Percentiles rank a stretch among this genome's conserved stretches.
These are phyloP conservation scores for Russula emetica DNA, from an alignment of 768 basidiomycete species.

Conservation along the genomic window DNA sequence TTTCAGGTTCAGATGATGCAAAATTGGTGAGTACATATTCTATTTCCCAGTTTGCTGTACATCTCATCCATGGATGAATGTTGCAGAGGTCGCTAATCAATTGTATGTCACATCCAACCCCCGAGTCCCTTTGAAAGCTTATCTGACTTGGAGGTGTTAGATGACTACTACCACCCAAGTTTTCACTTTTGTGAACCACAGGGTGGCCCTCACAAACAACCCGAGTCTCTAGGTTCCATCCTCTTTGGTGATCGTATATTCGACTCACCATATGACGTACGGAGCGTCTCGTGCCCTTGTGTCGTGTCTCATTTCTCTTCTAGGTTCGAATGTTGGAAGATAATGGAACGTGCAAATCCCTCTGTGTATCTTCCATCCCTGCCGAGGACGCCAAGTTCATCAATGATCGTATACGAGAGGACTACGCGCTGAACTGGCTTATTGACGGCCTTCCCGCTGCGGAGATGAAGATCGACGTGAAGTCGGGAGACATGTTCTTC, in stretches of 20 bases:
- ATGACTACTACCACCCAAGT: constrained; percentile 88
- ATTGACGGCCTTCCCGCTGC: constrained; percentile 91
- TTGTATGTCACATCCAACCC: constrained; percentile 45
- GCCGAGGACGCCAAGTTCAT: constrained; percentile 80
- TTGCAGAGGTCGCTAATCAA: constrained; percentile 85
- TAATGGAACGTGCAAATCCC: constrained; percentile 66
- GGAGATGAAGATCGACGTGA: constrained; percentile 80
- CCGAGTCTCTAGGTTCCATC: constrained; percentile 87
- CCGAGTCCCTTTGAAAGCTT: not conserved
- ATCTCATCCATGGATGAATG: not conserved
- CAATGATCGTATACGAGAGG: constrained; percentile 85
- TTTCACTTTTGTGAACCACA: constrained; percentile 85
- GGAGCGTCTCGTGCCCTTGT: constrained; percentile 31
- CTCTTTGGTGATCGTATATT: constrained; percentile 97
- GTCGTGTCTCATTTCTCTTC: constrained; percentile 18
- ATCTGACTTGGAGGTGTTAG: constrained; percentile 37
- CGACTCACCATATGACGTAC: constrained; percentile 80
- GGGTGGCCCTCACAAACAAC: constrained; percentile 65
- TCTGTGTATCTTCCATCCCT: constrained; percentile 63
- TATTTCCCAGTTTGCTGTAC: not conserved
- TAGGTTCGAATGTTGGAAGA: constrained; percentile 81
- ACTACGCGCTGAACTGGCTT: constrained; percentile 93
- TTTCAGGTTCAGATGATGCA: constrained; percentile 58
- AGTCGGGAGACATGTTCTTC: constrained; percentile 81
- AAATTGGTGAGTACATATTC: constrained; percentile 56